Evolutionary conservation across 352 stramenopile genomes (phyloP).

Genomic region (Phytophthora litchii): DNA sequence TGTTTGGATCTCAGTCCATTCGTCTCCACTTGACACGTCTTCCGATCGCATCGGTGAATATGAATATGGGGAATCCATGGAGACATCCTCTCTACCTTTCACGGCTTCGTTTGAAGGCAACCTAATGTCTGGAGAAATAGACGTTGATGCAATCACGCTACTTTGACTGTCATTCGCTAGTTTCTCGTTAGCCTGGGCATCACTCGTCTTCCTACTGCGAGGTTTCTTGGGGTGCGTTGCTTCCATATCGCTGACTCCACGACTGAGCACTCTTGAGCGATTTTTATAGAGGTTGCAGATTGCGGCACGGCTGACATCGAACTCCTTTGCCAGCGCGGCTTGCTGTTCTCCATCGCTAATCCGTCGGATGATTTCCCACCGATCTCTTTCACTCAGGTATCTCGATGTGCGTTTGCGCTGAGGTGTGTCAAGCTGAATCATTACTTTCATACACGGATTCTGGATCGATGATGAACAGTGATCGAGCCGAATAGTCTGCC

Average conservation of each 20-base stretch:
- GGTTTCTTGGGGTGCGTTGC: constrained; percentile 19
- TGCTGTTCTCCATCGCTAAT: constrained; percentile 47
- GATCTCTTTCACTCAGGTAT: neutral
- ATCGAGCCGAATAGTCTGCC: too few relatives aligned
- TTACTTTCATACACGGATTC: constrained; percentile 6
- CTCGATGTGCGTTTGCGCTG: neutral
- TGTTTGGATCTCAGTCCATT: too few relatives aligned
- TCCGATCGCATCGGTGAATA: too few relatives aligned
- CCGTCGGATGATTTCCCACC: constrained; percentile 6
- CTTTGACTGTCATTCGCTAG: too few relatives aligned
- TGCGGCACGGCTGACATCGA: constrained; percentile 42
- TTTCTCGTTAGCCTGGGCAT: too few relatives aligned
- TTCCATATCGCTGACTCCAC: constrained; percentile 11
- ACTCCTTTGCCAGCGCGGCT: constrained; percentile 21
- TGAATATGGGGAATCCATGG: too few relatives aligned
- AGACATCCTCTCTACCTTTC: too few relatives aligned
- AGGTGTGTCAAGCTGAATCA: neutral
- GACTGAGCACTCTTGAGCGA: constrained; percentile 31
- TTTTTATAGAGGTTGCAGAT: constrained; percentile 60
- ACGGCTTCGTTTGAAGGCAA: too few relatives aligned
- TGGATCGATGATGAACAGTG: too few relatives aligned
- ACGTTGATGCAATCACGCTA: too few relatives aligned
- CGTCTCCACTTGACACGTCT: too few relatives aligned
- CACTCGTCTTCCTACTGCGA: neutral
- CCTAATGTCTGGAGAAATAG: too few relatives aligned